A percentile compares a stretch with the other conserved stretches of the same genome.
Conservation (phyloP, 208 protist genomes). For the Tritrichomonas musculus region DNA sequence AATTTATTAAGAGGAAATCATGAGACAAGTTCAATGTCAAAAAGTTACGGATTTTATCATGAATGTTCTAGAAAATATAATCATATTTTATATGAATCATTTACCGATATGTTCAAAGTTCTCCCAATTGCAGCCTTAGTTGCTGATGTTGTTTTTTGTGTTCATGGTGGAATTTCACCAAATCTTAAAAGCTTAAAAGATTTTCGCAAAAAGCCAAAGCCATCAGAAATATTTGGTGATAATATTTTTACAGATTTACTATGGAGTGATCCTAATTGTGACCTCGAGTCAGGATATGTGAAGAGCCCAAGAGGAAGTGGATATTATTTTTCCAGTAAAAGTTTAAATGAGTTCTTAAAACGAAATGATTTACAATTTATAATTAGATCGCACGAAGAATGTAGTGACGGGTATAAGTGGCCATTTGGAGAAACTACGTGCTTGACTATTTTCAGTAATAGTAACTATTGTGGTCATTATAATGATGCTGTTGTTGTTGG, state of each 20-base stretch:
- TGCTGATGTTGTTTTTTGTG: background rate
- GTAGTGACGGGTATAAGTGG: background rate
- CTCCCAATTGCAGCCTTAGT: background rate
- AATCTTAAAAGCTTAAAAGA: background rate
- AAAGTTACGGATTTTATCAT: background rate
- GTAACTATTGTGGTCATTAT: background rate
- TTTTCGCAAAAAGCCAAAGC: background rate
- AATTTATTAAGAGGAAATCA: background rate
- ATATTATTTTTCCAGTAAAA: background rate
- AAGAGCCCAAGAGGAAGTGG: background rate
- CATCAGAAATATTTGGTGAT: background rate
- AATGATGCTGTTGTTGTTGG: background rate
- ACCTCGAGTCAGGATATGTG: background rate
- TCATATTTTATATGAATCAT: background rate
- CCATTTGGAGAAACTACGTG: background rate
- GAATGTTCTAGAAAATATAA: background rate
- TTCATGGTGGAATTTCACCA: background rate
- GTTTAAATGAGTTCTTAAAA: background rate
- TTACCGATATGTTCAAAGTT: background rate
- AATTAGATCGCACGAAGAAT: background rate
- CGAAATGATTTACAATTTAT: background rate
- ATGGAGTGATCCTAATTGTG: background rate
- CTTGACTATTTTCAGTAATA: background rate
- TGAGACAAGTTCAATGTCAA: background rate
- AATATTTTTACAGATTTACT: background rate